Base-by-base conservation (phyloP, 202 grass and related monocot genomes). In the Musa balbisiana region DNA sequence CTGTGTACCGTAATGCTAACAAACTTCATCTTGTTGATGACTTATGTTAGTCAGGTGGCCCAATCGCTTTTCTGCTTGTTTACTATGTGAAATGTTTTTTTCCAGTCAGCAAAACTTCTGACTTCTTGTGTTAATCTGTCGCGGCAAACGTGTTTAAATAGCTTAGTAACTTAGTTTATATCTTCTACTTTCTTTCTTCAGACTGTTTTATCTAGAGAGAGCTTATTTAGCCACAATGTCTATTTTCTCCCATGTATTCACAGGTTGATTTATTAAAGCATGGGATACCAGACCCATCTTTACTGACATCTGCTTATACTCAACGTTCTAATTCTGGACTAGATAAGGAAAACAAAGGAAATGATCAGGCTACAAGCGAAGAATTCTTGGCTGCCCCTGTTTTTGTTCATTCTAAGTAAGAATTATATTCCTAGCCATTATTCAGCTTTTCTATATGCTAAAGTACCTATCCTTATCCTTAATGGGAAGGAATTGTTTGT, bases 191-290 rank as follows among this genome's bases (percentile, higher is more conserved):
- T 29, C 10, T 52, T 62, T 29, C 15, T 74, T 43, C 11, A 53
- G 8, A 12, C 52, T 81, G 8, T n/a, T 43, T 43, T 43, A 43
- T 73, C 13, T 81, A 21, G 5, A 23, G 1, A 24, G 43, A n/a
- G 15, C 69, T 64, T 11, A 63, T 52, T 25, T 29, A 6, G 8
- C 21, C 8, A 64, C 49, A 16, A 8, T 64, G 55, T 64, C 13
- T 71, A 21, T 60, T 49, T 12, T 21, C 49, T 23, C 24, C 26
- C 64, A 68, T 67, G 27, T 62, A 69, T 75, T 71, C 69, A 11
- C 87, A 97, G 93, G 88, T 91, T 73, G 93, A 97, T 89, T 89
- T 97, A 72, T 60, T 97, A 67, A 97, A 97, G 86, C 91, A 91
- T 68, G 85, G 87, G n/a, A 91, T 93, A 82, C 93, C 90, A 58